A percentile compares a stretch with the other conserved stretches of the same genome.
These are phyloP conservation scores for Colletotrichum sp. DNA, from an alignment of 2,329 filamentous ascomycete genomes.

Conservation along the genomic window DNA sequence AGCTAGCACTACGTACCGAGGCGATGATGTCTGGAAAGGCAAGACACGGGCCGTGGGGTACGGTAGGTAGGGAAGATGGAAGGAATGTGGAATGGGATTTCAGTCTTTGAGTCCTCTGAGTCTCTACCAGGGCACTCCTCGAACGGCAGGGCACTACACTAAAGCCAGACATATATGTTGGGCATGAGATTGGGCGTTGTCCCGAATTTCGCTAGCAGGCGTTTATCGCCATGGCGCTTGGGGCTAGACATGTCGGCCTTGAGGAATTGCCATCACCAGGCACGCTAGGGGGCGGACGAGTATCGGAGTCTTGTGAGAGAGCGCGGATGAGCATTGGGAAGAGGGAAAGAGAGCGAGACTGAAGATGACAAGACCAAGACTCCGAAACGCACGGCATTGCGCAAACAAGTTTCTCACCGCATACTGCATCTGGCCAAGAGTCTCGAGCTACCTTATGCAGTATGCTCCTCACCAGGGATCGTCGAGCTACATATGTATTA, in stretches of 20 bases:
- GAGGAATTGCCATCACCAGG: background rate
- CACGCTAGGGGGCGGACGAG: conserved; percentile 4
- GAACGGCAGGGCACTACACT: background rate
- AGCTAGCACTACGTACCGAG: background rate
- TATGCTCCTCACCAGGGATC: background rate
- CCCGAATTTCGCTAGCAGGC: background rate
- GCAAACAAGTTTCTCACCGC: background rate
- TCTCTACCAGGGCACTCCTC: background rate
- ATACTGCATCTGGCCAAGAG: background rate
- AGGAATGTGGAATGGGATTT: background rate
- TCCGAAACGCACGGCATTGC: background rate
- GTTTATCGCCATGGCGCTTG: background rate
- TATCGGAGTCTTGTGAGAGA: background rate
- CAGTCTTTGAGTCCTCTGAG: background rate
- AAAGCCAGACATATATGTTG: background rate
- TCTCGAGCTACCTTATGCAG: conserved; percentile 1
- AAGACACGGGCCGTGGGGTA: background rate
- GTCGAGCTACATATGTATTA: background rate
- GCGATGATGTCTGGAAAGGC: background rate
- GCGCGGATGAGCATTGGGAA: background rate
- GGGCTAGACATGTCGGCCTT: background rate
- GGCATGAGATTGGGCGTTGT: background rate
- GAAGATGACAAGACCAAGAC: background rate
- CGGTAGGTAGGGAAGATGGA: background rate
- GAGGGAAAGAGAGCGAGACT: background rate